Base-by-base conservation (phyloP, 140 eudicot species). In the Ambrosia hybrid region DNA sequence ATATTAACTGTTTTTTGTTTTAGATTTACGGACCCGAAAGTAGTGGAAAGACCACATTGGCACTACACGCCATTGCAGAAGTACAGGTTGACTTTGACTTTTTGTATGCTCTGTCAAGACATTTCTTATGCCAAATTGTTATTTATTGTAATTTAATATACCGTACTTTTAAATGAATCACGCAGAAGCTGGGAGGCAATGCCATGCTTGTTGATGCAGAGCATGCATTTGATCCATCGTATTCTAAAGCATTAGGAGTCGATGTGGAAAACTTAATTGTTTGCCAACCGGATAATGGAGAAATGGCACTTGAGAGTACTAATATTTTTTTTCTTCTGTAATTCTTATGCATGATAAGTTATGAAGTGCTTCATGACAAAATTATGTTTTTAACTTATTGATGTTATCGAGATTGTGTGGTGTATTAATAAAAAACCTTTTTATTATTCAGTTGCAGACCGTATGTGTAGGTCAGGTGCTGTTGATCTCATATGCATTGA, bases 181-280 rank as follows among this genome's bases (percentile, higher is more conserved):
- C 79, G 76, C 85, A 94, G 99, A 90, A 79, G 38, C 83, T 86
- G 46, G 99, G 99, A 55, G 99, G 99, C 75, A 84, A 88, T 86
- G 99, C 99, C 0, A 94, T 94, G 99, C 97, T 94, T 83, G 99
- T 94, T 68, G 99, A 94, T 80, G 97, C 99, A 53, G 99, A 94
- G 74, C 97, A 94, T 80, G 97, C 99, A 16, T 94, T 94, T 79
- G 99, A 94, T 86, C 96, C 97, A 49, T 78, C 99, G 37, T 94
- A 94, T 83, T 94, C 99, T 9, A 94, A 86, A 85, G 91, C 97
- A 74, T 53, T 94, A 62, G 99, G 99, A 72, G 99, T 94, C 6
- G 99, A 94, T 80, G 97, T 94, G 30, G 99, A 94, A 61, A 94
- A 94, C 74, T 73, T 94, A 78, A 94, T 94, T 53, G 99, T 94